Conservation (phyloP, 352 stramenopile species). For the Globisporangium abappressorium region DNA sequence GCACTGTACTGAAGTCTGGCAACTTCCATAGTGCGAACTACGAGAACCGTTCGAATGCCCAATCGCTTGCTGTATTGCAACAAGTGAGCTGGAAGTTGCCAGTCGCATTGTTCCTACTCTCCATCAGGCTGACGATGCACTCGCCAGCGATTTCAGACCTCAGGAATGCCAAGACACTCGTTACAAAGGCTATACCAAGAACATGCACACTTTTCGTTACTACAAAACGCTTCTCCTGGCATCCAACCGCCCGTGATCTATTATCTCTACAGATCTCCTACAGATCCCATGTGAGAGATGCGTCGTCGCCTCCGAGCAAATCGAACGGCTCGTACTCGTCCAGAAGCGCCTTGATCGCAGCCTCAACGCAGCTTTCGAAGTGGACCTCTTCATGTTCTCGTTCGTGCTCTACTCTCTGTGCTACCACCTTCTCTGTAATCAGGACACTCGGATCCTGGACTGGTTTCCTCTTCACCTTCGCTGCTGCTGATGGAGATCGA, state of each 20-base stretch:
- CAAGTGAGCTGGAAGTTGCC: no score
- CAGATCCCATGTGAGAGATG: not conserved
- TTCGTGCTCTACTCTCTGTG: not conserved
- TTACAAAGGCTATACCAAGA: no score
- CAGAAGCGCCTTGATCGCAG: not conserved
- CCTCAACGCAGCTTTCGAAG: not conserved
- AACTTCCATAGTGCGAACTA: no score
- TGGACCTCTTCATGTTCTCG: not conserved
- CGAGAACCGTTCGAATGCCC: no score
- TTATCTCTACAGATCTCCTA: no score
- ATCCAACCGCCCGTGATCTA: no score
- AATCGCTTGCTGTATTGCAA: no score
- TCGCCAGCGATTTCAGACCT: no score
- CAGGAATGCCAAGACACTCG: no score
- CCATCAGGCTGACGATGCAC: no score
- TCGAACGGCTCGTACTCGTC: slow-evolving; percentile 8
- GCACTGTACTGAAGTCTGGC: no score
- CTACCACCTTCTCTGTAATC: not conserved
- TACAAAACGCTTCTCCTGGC: not conserved
- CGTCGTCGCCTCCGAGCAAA: not conserved
- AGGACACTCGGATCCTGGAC: not conserved
- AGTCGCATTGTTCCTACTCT: no score
- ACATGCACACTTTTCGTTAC: not conserved
- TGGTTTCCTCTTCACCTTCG: not conserved
- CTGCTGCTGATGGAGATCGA: not conserved